These are phyloP conservation scores for Leccinellum albellum DNA, from an alignment of 768 basidiomycete species.

Conservation along the genomic window DNA sequence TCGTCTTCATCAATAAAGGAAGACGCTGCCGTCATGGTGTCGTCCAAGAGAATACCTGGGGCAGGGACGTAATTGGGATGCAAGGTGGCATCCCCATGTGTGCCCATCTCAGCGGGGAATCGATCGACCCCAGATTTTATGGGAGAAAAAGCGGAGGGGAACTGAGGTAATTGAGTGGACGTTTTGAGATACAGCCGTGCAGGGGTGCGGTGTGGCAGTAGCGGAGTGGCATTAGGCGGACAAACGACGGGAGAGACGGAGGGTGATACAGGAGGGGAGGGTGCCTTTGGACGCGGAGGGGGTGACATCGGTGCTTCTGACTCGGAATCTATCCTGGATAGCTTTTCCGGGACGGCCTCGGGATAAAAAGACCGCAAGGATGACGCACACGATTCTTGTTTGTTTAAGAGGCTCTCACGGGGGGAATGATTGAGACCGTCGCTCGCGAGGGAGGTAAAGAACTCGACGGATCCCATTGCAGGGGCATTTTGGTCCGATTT, in stretches of 20 bases:
- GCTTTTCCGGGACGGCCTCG: conserved; percentile 23
- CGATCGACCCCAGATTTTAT: conserved; percentile 31
- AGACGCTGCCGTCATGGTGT: conserved; percentile 13
- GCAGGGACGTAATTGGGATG: conserved; percentile 15
- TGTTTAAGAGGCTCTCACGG: conserved; percentile 20
- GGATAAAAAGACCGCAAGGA: conserved; percentile 15
- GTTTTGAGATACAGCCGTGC: conserved; percentile 25
- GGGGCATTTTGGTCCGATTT: conserved; percentile 27
- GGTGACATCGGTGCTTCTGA: conserved; percentile 19
- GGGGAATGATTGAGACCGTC: conserved; percentile 12
- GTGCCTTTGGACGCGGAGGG: conserved; percentile 18
- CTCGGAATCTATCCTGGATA: conserved; percentile 14
- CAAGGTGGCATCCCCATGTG: conserved; percentile 15
- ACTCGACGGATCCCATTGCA: conserved; percentile 26
- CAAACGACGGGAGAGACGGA: conserved; percentile 9
- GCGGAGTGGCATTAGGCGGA: conserved; percentile 13
- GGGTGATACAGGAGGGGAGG: conserved; percentile 16
- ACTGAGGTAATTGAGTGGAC: conserved; percentile 29
- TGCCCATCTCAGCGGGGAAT: conserved; percentile 7
- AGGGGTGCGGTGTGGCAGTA: conserved; percentile 13
- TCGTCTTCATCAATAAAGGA: conserved; percentile 12
- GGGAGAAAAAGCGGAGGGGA: conserved; percentile 14
- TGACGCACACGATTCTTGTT: conserved; percentile 7
- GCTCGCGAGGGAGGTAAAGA: conserved; percentile 16
- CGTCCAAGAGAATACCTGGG: conserved; percentile 14